Conservation (phyloP, 192 early-diverging fungal species). For the Mortierella hygrophila region DNA sequence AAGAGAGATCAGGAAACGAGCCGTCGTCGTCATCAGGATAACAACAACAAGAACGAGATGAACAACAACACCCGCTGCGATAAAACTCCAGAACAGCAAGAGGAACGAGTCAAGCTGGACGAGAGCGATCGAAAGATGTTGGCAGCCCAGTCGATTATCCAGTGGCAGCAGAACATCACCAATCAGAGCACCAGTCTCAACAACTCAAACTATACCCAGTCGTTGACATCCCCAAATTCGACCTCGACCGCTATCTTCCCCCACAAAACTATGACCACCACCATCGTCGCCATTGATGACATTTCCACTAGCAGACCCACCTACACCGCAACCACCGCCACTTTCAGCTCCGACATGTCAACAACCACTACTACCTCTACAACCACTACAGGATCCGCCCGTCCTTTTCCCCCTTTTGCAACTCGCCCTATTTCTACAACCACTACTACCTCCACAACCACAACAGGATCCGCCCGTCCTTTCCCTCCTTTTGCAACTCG, state of each 20-base stretch:
- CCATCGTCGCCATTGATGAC: background rate
- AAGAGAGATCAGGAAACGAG: background rate
- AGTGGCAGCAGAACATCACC: background rate
- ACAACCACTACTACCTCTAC: background rate
- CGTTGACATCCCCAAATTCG: background rate
- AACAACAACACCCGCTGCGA: background rate
- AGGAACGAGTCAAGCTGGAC: background rate
- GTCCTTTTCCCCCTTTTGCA: too few species aligned
- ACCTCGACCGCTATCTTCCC: background rate
- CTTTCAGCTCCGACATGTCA: background rate
- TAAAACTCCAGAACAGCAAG: background rate
- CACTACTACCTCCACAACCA: background rate
- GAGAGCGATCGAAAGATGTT: background rate
- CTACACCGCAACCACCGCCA: background rate
- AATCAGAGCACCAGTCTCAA: background rate
- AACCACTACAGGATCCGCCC: background rate
- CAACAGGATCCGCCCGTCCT: background rate
- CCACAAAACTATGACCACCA: background rate
- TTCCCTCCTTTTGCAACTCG: too few species aligned
- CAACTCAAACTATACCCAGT: constrained; percentile 1
- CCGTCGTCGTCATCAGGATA: background rate
- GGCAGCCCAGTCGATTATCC: background rate
- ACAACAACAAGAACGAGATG: background rate
- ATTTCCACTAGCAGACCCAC: background rate
- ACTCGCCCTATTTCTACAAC: too few species aligned